Conservation (phyloP, 23 red algal genomes). For the Gracilaria vermiculophylla region DNA sequence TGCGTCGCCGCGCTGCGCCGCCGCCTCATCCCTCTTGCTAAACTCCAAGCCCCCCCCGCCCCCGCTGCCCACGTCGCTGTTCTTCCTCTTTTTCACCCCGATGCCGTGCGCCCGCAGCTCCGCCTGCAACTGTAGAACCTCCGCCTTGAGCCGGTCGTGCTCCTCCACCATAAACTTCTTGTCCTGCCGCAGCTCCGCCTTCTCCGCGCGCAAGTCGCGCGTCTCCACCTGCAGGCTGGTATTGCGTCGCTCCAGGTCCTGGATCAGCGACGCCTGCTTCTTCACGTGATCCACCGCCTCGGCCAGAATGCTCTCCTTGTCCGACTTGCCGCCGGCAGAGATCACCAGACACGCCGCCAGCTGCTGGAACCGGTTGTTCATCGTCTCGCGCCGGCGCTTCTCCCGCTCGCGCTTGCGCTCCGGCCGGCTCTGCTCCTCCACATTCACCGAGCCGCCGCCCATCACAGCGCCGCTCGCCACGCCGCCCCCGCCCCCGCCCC, state of each 20-base stretch:
- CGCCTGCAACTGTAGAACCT: background rate
- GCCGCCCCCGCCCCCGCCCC: background rate
- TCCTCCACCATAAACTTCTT: constrained; percentile 54
- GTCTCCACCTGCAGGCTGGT: constrained; percentile 14
- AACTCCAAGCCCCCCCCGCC: background rate
- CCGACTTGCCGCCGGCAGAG: constrained; percentile 12
- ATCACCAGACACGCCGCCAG: constrained; percentile 31
- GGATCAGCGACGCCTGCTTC: constrained; percentile 18
- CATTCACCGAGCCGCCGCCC: background rate
- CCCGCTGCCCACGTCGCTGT: background rate
- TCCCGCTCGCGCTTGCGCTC: constrained; percentile 54
- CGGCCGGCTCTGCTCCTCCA: constrained; percentile 40
- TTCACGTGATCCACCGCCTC: constrained; percentile 56
- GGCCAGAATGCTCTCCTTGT: constrained; percentile 60
- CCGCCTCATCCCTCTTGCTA: background rate
- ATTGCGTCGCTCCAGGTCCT: constrained; percentile 22
- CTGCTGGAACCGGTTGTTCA: constrained; percentile 50
- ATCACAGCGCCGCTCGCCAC: background rate
- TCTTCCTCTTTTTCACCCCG: background rate
- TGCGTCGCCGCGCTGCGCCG: background rate
- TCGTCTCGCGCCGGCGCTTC: constrained; percentile 49
- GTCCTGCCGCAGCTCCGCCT: constrained; percentile 49
- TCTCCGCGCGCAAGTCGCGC: constrained; percentile 47
- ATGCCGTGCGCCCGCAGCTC: background rate
- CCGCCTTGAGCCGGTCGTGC: constrained; percentile 15